Conservation (phyloP, 2,329 filamentous ascomycete genomes). For the Aspergillus ruber region DNA sequence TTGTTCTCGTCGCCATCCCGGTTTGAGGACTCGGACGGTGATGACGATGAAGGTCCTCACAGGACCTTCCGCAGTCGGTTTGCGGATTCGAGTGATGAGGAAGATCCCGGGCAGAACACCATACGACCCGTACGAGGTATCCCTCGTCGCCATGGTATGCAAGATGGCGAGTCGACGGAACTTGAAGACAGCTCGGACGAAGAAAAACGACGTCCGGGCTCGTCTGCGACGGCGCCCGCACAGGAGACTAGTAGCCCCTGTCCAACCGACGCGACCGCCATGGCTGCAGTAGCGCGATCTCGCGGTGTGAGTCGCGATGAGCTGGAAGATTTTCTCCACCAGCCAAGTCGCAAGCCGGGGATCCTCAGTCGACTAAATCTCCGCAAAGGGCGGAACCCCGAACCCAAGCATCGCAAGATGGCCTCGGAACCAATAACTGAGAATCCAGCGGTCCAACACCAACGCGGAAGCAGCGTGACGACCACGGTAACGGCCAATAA, state of each 20-base stretch:
- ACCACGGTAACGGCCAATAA: not conserved
- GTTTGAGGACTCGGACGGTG: slow-evolving; percentile 59
- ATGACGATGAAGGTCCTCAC: slow-evolving; percentile 39
- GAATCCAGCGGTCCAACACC: not conserved
- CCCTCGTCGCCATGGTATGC: slow-evolving; percentile 50
- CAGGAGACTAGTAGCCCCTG: slow-evolving; percentile 20
- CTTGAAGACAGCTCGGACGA: slow-evolving; percentile 56
- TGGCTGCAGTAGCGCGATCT: slow-evolving; percentile 39
- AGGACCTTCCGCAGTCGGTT: slow-evolving; percentile 54
- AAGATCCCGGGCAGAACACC: slow-evolving; percentile 37
- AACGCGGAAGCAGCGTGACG: not conserved
- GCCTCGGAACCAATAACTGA: slow-evolving; percentile 34
- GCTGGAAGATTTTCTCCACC: slow-evolving; percentile 29
- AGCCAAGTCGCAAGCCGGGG: slow-evolving; percentile 20
- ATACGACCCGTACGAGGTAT: slow-evolving; percentile 55
- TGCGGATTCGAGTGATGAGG: slow-evolving; percentile 68
- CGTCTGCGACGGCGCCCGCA: slow-evolving; percentile 16
- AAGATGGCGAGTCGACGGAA: slow-evolving; percentile 58
- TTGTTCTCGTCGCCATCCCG: slow-evolving; percentile 36
- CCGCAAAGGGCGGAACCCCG: slow-evolving; percentile 19
- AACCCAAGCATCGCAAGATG: slow-evolving; percentile 43
- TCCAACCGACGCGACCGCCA: slow-evolving; percentile 23
- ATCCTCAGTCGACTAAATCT: slow-evolving; percentile 29
- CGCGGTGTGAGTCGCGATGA: slow-evolving; percentile 48
- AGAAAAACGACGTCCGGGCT: slow-evolving; percentile 22